Base-by-base conservation (phyloP, 208 protist species). In the Acanthamoeba triangularis region DNA sequence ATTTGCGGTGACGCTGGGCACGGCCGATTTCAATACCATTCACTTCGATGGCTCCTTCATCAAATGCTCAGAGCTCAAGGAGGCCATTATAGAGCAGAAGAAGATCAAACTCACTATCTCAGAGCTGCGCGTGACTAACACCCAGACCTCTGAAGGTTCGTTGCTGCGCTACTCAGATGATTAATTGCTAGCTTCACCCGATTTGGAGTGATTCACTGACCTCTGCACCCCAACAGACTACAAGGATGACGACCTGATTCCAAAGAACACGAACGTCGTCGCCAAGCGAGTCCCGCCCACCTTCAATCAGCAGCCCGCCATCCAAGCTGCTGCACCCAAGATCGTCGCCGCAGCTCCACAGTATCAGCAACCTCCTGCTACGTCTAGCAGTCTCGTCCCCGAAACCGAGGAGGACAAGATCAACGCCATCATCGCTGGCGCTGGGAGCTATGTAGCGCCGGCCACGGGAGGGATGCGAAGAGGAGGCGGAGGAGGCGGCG, bases 241-340 rank as follows among this genome's bases (percentile, higher is more conserved):
- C n/a, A 82, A 47, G 72, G 72, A 82, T 47, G 72, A 47, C 2
- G 72, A 82, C 47, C n/a, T 96, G 30, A 96, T 98, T 35, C 97
- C 97, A 69, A 97, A 97, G 35, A 98, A 98, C 88, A 98, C 97
- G 56, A 96, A 95, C 11, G 69, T 98, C 18, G 52, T 97, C 25
- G 93, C 97, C 13, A 96, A 92, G 28, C 59, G 97, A 95, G 67
- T 96, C 11, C 97, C 97, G 16, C n/a, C 90, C n/a, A 35, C 37
- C 18, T 65, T 65, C 59, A 65, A n/a, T 65, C 59, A 82, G n/a
- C 72, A 35, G 72, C 23, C 41, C 20, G 20, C 59, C 23, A 65
- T 65, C 28, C 59, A 65, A n/a, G 59, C 59, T 10, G 59, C 59
- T 47, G 41, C 41, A 13, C 59, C 59, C 28, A 65, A 65, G 59